These are phyloP conservation scores for Delonix regia DNA, from an alignment of 306 rosid genomes.

Conservation along the genomic window DNA sequence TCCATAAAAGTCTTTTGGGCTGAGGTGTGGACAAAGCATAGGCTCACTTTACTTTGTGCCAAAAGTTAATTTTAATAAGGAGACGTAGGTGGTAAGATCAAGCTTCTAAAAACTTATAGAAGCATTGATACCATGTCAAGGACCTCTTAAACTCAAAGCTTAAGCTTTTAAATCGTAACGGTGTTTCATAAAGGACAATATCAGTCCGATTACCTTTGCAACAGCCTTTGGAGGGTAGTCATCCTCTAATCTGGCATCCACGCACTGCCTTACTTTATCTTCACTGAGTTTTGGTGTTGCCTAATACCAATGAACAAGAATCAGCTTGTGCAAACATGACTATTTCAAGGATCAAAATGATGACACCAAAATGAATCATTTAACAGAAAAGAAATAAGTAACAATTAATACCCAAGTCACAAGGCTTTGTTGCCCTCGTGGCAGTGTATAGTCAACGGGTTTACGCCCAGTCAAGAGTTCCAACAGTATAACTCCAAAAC, in stretches of 20 bases:
- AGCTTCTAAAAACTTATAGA: not conserved
- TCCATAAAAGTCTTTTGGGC: too few species aligned
- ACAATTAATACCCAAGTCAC: conserved; percentile 75
- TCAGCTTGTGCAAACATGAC: conserved; percentile 32
- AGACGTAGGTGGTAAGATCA: not conserved
- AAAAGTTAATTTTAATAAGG: too few species aligned
- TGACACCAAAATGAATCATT: conserved; percentile 13
- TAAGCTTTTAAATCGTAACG: not conserved
- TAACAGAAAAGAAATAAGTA: conserved; percentile 20
- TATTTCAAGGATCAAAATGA: conserved; percentile 1
- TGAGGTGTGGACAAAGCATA: too few species aligned
- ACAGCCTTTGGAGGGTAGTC: conserved; percentile 80
- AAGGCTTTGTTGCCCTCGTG: conserved; percentile 91
- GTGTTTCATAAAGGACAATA: not conserved
- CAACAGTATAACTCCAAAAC: conserved; percentile 77
- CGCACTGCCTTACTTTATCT: conserved; percentile 84
- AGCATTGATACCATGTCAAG: not conserved
- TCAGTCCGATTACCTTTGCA: conserved; percentile 66
- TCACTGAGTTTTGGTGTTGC: conserved; percentile 86
- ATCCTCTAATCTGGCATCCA: conserved; percentile 66
- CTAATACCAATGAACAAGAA: conserved; percentile 44
- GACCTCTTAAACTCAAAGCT: not conserved
- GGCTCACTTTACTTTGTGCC: too few species aligned
- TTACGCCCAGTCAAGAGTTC: conserved; percentile 84
- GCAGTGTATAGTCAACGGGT: conserved; percentile 82